Percentiles rank a stretch among this genome's conserved stretches.
phyloP scores from a whole-genome alignment of 2,329 filamentous ascomycete genomes.

The Venturia nashicola region DNA sequence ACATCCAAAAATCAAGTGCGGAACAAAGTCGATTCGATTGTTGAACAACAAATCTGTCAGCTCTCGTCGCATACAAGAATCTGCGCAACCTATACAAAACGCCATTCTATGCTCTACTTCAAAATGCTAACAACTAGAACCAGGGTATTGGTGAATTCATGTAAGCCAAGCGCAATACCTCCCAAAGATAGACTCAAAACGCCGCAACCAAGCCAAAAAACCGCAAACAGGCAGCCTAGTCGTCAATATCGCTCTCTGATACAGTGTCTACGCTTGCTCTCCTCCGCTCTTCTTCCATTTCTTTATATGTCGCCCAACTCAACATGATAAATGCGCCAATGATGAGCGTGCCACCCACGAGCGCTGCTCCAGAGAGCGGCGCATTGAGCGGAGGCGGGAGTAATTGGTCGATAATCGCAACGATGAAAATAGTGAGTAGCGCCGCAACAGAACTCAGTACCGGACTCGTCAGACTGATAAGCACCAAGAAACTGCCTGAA shows the following conservation, averaged over 20 bases:
- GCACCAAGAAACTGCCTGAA: slow-evolving; percentile 11
- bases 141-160: background rate
- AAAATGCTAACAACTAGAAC: background rate
- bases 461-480: slow-evolving; percentile 51
- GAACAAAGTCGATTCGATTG: background rate
- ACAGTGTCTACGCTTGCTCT: slow-evolving; percentile 30
- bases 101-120: background rate
- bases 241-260: slow-evolving; percentile 30
- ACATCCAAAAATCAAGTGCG: background rate
- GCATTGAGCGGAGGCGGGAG: slow-evolving; percentile 57
- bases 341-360: slow-evolving; percentile 76
- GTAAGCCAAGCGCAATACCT: background rate
- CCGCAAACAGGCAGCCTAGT: background rate
- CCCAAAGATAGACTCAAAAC: background rate
- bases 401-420: slow-evolving; percentile 82
- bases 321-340: slow-evolving; percentile 78
- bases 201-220: background rate
- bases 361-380: slow-evolving; percentile 59
- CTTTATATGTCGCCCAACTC: slow-evolving; percentile 82
- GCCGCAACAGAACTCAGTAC: slow-evolving; percentile 88
- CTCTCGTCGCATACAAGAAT: background rate
- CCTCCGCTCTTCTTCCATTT: slow-evolving; percentile 76
- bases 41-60: background rate
- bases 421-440: slow-evolving; percentile 90
- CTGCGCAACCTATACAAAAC: background rate